phyloP scores from a whole-genome alignment of 2,329 filamentous ascomycete species.

The Ophiostoma australiae region DNA sequence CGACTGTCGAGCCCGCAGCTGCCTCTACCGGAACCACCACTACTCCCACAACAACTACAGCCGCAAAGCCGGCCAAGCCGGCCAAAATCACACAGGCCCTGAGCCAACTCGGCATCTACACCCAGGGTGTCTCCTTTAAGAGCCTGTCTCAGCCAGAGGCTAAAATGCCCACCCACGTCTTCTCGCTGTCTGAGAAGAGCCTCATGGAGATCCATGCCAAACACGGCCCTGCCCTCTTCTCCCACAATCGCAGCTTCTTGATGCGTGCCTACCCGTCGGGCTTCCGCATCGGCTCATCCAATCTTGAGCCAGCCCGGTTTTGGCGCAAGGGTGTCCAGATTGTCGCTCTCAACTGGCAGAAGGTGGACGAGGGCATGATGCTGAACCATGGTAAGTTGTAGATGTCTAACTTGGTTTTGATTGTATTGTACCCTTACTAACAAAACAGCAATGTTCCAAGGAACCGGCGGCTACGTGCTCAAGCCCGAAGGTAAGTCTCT shows the following conservation, averaged over 20 bases:
- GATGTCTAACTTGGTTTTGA: neutral
- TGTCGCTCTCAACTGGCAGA: constrained; percentile 91
- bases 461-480: constrained; percentile 76
- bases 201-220: constrained; percentile 58
- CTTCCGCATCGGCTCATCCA: constrained; percentile 75
- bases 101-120: constrained; percentile 75
- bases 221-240: constrained; percentile 55
- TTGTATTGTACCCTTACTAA: neutral
- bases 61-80: constrained; percentile 38
- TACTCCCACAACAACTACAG: neutral
- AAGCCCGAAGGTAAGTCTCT: constrained; percentile 62
- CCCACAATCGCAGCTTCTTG: constrained; percentile 74
- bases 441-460: constrained; percentile 40
- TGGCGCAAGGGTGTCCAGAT: constrained; percentile 89
- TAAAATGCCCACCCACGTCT: constrained; percentile 62
- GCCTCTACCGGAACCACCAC: neutral
- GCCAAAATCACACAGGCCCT: constrained; percentile 67
- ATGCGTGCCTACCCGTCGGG: constrained; percentile 88
- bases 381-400: constrained; percentile 80
- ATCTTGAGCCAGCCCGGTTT: constrained; percentile 76
- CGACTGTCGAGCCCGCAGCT: constrained; percentile 13
- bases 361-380: constrained; percentile 90
- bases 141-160: constrained; percentile 68
- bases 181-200: constrained; percentile 59
- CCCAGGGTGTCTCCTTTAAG: constrained; percentile 76